A percentile compares a stretch with the other conserved stretches of the same genome.
phyloP scores from a whole-genome alignment of 305 asterid genomes.

The Euphrasia arctica region DNA sequence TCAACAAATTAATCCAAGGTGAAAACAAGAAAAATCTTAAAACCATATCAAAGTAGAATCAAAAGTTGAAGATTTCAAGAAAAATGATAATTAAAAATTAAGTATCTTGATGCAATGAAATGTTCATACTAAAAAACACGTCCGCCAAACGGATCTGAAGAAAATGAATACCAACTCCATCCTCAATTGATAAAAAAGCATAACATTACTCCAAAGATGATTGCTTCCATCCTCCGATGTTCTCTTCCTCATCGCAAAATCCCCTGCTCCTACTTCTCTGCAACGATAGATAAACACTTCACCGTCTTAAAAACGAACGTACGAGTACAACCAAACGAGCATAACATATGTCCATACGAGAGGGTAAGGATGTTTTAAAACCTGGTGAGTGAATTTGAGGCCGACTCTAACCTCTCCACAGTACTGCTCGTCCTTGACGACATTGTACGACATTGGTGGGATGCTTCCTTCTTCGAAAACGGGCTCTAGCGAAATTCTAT shows the following conservation, averaged over 20 bases:
- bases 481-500: slow-evolving; percentile 57
- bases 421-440: slow-evolving; percentile 55
- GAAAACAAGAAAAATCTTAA: too few relatives aligned
- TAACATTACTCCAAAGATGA: slow-evolving; percentile 34
- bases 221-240: slow-evolving; percentile 58
- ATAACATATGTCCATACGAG: not conserved
- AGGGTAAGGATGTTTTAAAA: slow-evolving; percentile 14
- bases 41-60: too few relatives aligned
- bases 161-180: not conserved
- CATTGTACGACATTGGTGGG: slow-evolving; percentile 53
- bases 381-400: slow-evolving; percentile 66
- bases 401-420: slow-evolving; percentile 77
- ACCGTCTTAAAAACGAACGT: not conserved
- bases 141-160: not conserved
- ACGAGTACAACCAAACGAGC: not conserved
- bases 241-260: slow-evolving; percentile 40
- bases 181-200: too few relatives aligned
- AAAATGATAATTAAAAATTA: not conserved
- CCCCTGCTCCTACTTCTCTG: slow-evolving; percentile 36
- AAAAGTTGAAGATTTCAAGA: not conserved
- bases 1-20: too few relatives aligned
- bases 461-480: slow-evolving; percentile 48
- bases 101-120: too few relatives aligned
- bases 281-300: slow-evolving; percentile 19
- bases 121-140: not conserved